Conservation (phyloP, 192 early-diverging fungal species). For the Helicostylum pulchrum region DNA sequence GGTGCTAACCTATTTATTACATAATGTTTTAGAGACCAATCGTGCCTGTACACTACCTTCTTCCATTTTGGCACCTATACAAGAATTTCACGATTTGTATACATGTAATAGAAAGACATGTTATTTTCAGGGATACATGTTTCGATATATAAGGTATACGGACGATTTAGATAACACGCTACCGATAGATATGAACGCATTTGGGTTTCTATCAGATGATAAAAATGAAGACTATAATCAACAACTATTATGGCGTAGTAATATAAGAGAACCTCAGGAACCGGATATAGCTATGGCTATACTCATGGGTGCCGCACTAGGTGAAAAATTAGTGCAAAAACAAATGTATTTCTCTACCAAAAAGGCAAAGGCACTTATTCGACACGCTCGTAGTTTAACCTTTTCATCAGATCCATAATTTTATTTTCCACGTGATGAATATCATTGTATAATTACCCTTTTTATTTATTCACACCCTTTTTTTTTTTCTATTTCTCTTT, state of each 20-base stretch:
- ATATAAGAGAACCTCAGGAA: slow-evolving; percentile 7
- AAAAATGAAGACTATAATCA: slow-evolving; percentile 4
- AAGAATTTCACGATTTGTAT: slow-evolving; percentile 20
- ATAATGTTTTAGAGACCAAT: slow-evolving; percentile 1
- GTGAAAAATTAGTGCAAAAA: slow-evolving; percentile 6
- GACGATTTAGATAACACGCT: background rate
- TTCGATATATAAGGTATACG: slow-evolving; percentile 10
- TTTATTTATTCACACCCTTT: slow-evolving; percentile 3
- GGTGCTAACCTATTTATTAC: background rate
- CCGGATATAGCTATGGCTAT: slow-evolving; percentile 13
- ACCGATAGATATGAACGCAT: slow-evolving; percentile 1
- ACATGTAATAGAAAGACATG: slow-evolving; percentile 1
- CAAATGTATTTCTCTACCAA: slow-evolving; percentile 11
- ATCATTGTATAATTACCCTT: background rate
- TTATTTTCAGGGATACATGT: slow-evolving; percentile 29
- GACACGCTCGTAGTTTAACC: slow-evolving; percentile 6
- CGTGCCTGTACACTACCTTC: background rate
- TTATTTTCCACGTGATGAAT: background rate
- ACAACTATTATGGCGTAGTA: background rate
- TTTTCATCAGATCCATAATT: background rate
- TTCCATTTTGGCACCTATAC: slow-evolving; percentile 23
- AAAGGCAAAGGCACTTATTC: slow-evolving; percentile 15
- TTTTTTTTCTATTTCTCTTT: background rate
- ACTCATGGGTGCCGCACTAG: slow-evolving; percentile 5
- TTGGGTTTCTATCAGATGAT: slow-evolving; percentile 6